Evolutionary conservation across 257 asterid genomes (phyloP).

Genomic region (Scutellaria minor): DNA sequence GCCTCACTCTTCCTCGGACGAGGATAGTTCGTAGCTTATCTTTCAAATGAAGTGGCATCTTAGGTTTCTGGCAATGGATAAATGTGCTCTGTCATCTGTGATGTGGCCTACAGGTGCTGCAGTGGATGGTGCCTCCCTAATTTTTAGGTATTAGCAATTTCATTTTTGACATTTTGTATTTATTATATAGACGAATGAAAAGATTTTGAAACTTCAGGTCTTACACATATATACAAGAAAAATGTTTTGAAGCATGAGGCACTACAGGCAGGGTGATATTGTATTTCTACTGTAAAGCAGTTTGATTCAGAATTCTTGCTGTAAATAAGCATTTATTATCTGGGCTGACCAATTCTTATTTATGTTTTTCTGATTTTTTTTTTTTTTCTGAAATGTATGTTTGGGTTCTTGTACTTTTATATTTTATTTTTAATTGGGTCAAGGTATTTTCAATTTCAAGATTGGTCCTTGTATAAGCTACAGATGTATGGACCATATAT

Average conservation of each 20-base stretch:
- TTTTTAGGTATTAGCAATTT: constrained; percentile 35
- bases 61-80: constrained; percentile 24
- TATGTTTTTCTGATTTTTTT: background rate
- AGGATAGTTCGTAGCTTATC: constrained; percentile 47
- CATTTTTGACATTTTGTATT: constrained; percentile 49
- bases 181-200: constrained; percentile 50
- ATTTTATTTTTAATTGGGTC: too few relatives aligned
- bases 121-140: constrained; percentile 17
- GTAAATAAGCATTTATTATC: constrained; percentile 33
- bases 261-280: constrained; percentile 27
- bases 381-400: background rate
- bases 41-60: constrained; percentile 15
- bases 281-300: constrained; percentile 37
- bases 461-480: too few relatives aligned
- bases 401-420: too few relatives aligned
- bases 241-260: constrained; percentile 35
- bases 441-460: too few relatives aligned
- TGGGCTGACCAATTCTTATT: background rate
- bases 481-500: too few relatives aligned
- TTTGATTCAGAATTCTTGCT: constrained; percentile 36
- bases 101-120: constrained; percentile 17
- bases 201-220: constrained; percentile 40
- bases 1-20: constrained; percentile 58
- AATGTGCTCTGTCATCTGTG: constrained; percentile 1
- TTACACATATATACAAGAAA: constrained; percentile 41